Evolutionary conservation across 805 yeast species (phyloP).

Genomic region (Millerozyma acaciae): DNA sequence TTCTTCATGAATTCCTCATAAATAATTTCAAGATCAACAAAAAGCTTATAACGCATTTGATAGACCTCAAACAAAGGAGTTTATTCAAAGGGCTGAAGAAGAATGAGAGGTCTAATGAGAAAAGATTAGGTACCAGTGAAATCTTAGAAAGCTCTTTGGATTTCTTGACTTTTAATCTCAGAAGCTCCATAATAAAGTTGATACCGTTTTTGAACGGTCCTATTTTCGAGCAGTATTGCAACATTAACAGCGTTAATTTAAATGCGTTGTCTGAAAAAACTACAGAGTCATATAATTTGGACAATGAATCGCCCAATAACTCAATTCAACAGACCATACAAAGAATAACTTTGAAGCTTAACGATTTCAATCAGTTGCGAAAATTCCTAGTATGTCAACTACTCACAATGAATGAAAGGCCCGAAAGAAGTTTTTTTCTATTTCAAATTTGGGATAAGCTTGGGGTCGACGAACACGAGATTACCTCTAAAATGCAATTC

Average conservation of each 20-base stretch:
- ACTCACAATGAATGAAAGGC: slow-evolving; percentile 30
- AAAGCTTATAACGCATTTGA: slow-evolving; percentile 28
- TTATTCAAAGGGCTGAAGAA: no score
- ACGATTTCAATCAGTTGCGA: slow-evolving; percentile 33
- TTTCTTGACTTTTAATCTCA: slow-evolving; percentile 26
- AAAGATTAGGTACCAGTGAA: slow-evolving; percentile 11
- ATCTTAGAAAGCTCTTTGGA: slow-evolving; percentile 23
- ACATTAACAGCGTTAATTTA: slow-evolving; percentile 32
- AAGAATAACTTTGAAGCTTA: slow-evolving; percentile 12
- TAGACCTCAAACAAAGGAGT: slow-evolving; percentile 32
- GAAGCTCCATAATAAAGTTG: slow-evolving; percentile 23
- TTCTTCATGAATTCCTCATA: slow-evolving; percentile 27
- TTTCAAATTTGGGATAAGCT: slow-evolving; percentile 23
- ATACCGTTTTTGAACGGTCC: slow-evolving; percentile 35
- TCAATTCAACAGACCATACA: not conserved
- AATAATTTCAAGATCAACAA: slow-evolving; percentile 35
- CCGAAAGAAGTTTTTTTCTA: slow-evolving; percentile 27
- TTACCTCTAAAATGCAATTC: not conserved
- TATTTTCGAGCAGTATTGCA: slow-evolving; percentile 36
- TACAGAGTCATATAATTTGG: not conserved
- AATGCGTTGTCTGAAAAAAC: slow-evolving; percentile 9
- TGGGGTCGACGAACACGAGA: slow-evolving; percentile 7
- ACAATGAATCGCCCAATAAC: not conserved
- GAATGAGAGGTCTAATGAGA: no score
- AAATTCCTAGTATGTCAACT: slow-evolving; percentile 37